Percentiles rank a stretch among this genome's conserved stretches.
Conservation (phyloP, 768 basidiomycete genomes). For the Naematelia encephala region DNA sequence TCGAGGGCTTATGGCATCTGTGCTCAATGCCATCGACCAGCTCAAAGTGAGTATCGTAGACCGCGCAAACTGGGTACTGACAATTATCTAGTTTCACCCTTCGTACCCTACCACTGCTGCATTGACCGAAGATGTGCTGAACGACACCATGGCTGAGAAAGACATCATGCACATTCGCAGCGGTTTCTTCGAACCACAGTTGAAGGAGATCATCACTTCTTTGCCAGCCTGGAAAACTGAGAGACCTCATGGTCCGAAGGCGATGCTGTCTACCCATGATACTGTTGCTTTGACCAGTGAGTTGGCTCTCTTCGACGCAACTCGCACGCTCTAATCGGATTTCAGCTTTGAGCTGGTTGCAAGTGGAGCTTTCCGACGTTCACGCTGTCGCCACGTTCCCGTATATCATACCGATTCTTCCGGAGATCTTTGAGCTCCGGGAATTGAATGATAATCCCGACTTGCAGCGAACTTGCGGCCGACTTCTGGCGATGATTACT, state of each 20-base stretch:
- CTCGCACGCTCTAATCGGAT: not conserved
- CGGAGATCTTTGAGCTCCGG: constrained; percentile 83
- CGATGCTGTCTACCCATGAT: constrained; percentile 84
- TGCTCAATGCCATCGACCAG: constrained; percentile 66
- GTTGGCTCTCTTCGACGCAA: constrained; percentile 22
- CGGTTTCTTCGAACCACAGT: constrained; percentile 60
- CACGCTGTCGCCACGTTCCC: constrained; percentile 74
- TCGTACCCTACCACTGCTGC: constrained; percentile 60
- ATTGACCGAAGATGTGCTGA: constrained; percentile 63
- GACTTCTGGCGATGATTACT: constrained; percentile 75
- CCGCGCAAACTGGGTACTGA: constrained; percentile 49
- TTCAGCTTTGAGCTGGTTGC: constrained; percentile 59
- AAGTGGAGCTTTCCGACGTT: constrained; percentile 69
- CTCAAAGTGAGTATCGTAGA: constrained; percentile 61
- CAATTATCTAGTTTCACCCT: constrained; percentile 55
- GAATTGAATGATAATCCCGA: constrained; percentile 80
- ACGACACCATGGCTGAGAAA: constrained; percentile 57
- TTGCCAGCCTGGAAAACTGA: constrained; percentile 69
- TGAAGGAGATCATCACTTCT: constrained; percentile 60
- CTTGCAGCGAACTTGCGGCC: constrained; percentile 73
- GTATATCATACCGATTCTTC: constrained; percentile 71
- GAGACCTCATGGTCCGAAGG: constrained; percentile 78
- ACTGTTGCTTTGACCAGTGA: constrained; percentile 80
- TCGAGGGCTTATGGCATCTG: constrained; percentile 65
- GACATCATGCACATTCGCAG: constrained; percentile 74